A percentile compares a stretch with the other conserved stretches of the same genome.
Conservation (phyloP, 1,139 yeast genomes). For the Taphrina deformans region DNA sequence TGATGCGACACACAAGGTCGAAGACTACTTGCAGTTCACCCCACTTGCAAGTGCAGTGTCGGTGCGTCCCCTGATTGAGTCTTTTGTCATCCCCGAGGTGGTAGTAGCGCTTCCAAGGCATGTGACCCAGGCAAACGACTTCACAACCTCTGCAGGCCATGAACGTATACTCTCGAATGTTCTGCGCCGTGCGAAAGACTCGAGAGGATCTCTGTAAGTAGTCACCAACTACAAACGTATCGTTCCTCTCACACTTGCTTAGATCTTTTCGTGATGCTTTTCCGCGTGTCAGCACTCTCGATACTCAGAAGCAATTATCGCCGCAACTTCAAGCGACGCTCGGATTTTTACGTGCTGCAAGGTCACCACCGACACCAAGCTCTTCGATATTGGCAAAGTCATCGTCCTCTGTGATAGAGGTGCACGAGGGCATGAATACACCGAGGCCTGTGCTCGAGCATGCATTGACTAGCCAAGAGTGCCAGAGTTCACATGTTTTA, state of each 20-base stretch:
- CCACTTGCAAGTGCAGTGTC: slow-evolving; percentile 11
- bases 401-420: background rate
- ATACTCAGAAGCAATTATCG: background rate
- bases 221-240: background rate
- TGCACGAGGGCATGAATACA: background rate
- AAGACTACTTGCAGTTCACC: slow-evolving; percentile 21
- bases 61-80: background rate
- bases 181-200: background rate
- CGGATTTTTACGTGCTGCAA: background rate
- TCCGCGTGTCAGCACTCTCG: background rate
- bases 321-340: background rate
- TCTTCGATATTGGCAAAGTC: background rate
- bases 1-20: background rate
- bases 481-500: no score
- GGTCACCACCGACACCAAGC: background rate
- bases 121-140: background rate
- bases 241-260: background rate
- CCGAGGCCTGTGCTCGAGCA: background rate
- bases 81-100: background rate
- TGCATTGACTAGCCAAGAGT: background rate
- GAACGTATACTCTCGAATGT: background rate
- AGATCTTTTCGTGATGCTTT: background rate
- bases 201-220: background rate
- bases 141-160: background rate
- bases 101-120: background rate